Conservation (phyloP, 306 rosid species). For the Vigna trinervia region DNA sequence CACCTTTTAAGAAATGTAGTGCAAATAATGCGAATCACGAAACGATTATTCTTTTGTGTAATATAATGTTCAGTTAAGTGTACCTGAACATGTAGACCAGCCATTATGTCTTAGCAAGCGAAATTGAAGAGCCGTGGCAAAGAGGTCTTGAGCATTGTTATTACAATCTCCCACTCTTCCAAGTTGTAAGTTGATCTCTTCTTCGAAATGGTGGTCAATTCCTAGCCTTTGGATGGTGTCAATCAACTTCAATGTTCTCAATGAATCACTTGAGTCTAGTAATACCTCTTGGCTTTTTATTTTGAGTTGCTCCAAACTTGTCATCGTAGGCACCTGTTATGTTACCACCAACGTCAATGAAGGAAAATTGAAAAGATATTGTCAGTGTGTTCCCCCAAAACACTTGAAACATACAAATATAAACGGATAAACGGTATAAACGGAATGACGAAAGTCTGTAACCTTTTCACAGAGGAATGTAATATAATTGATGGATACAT, state of each 20-base stretch:
- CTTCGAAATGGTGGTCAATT: constrained; percentile 47
- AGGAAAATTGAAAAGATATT: neutral
- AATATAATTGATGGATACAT: too few species aligned
- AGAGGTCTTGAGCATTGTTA: constrained; percentile 41
- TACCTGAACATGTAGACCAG: constrained; percentile 42
- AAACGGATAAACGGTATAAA: too few species aligned
- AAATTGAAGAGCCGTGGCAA: constrained; percentile 52
- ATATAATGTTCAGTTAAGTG: neutral
- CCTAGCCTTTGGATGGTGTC: constrained; percentile 53
- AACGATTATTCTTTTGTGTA: too few species aligned
- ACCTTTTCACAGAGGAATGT: too few species aligned
- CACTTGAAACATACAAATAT: too few species aligned
- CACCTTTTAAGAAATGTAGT: neutral
- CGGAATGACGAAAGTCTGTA: too few species aligned
- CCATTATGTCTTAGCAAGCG: constrained; percentile 48
- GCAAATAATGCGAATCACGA: neutral
- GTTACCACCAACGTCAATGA: neutral
- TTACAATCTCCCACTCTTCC: constrained; percentile 18
- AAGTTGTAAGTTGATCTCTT: constrained; percentile 41
- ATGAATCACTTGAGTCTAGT: constrained; percentile 17
- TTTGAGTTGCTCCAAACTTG: constrained; percentile 31
- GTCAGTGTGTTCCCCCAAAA: too few species aligned
- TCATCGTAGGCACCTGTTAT: neutral
- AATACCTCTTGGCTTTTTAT: constrained; percentile 25
- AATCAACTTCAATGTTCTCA: constrained; percentile 41